These are phyloP conservation scores for Rosa chinensis DNA, from an alignment of 306 rosid genomes.

Conservation along the genomic window DNA sequence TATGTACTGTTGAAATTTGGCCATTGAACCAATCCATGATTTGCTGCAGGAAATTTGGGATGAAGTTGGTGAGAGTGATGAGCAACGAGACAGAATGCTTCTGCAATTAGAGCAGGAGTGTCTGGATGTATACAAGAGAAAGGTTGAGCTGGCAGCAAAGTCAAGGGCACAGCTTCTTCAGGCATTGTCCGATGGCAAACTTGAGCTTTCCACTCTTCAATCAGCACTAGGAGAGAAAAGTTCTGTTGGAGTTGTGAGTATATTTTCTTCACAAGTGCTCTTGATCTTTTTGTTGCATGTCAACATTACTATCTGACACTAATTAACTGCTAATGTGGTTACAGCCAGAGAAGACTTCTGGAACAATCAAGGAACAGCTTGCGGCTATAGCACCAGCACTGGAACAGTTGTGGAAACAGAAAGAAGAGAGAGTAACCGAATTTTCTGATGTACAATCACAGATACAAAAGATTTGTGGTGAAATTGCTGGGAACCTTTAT, in stretches of 20 bases:
- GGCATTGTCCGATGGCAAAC: constrained; percentile 77
- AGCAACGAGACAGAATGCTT: constrained; percentile 92
- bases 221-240: constrained; percentile 89
- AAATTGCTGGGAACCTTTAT: constrained; percentile 75
- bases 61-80: constrained; percentile 96
- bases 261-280: not conserved
- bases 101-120: constrained; percentile 98
- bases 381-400: constrained; percentile 89
- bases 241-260: constrained; percentile 46
- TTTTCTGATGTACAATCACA: constrained; percentile 87
- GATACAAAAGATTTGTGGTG: constrained; percentile 91
- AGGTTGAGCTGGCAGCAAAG: constrained; percentile 92
- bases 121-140: constrained; percentile 92
- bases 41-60: constrained; percentile 88
- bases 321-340: constrained; percentile 4
- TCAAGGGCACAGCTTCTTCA: constrained; percentile 95
- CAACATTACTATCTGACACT: not conserved
- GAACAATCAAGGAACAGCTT: constrained; percentile 69
- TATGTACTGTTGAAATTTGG: constrained; percentile 11
- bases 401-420: constrained; percentile 83
- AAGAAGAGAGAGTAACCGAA: constrained; percentile 85
- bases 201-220: constrained; percentile 73
- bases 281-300: not conserved
- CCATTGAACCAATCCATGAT: constrained; percentile 4
- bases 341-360: constrained; percentile 55